These are phyloP conservation scores for Aspergillus calidoustus DNA, from an alignment of 2,329 filamentous ascomycete species.

Conservation along the genomic window DNA sequence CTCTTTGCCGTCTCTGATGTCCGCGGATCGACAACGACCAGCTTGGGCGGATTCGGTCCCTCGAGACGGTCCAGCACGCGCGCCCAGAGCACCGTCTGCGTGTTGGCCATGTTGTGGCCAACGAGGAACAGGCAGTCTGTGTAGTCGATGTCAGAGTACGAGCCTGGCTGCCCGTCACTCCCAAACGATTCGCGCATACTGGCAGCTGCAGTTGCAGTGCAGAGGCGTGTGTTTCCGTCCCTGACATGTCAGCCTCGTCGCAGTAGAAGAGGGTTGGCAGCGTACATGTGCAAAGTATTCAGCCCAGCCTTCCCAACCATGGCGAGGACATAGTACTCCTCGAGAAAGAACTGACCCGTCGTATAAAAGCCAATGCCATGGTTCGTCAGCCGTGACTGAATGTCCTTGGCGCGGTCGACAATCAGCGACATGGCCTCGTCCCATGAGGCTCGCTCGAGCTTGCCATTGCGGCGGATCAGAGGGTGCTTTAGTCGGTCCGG, in stretches of 20 bases:
- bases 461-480: constrained; percentile 39
- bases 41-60: constrained; percentile 40
- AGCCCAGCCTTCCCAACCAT: constrained; percentile 45
- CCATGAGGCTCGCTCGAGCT: constrained; percentile 41
- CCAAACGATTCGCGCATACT: constrained; percentile 47
- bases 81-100: constrained; percentile 46
- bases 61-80: constrained; percentile 41
- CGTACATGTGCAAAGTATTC: constrained; percentile 45
- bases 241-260: constrained; percentile 21
- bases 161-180: constrained; percentile 44
- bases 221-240: constrained; percentile 48
- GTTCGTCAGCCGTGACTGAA: constrained; percentile 37
- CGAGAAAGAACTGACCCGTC: constrained; percentile 44
- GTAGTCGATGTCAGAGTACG: constrained; percentile 43
- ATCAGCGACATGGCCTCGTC: constrained; percentile 46
- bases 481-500: constrained; percentile 40
- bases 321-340: constrained; percentile 47
- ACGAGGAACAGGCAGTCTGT: constrained; percentile 45
- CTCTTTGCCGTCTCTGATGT: constrained; percentile 38
- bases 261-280: neutral
- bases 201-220: constrained; percentile 45
- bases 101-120: constrained; percentile 43
- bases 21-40: constrained; percentile 45
- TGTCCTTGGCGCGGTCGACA: constrained; percentile 35
- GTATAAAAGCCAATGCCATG: constrained; percentile 48